These are phyloP conservation scores for Aspergillus caelatus DNA, from an alignment of 2,329 filamentous ascomycete genomes.

Conservation along the genomic window DNA sequence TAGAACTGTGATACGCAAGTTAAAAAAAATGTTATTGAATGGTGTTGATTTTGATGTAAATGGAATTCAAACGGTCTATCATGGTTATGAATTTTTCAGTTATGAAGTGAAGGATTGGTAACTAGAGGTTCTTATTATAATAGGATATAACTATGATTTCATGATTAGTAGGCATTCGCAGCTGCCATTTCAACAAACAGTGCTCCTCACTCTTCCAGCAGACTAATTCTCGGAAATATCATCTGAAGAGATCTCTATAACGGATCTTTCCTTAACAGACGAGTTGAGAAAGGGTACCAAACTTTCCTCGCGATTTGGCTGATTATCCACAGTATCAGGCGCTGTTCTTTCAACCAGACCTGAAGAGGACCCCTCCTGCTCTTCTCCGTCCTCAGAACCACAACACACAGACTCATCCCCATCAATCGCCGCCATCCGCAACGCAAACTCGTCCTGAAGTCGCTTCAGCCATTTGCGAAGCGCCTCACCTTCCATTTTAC, in stretches of 20 bases:
- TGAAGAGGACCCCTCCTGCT: neutral
- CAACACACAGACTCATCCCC: constrained; percentile 27
- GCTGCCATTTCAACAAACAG: neutral
- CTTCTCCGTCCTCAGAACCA: constrained; percentile 10
- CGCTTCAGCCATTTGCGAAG: constrained; percentile 66
- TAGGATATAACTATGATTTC: neutral
- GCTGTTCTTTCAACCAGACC: too few species aligned
- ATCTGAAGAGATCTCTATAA: neutral
- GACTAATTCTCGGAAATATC: neutral
- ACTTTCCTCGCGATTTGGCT: neutral
- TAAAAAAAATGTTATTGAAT: neutral
- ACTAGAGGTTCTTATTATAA: neutral
- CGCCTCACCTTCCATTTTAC: constrained; percentile 65
- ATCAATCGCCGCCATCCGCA: constrained; percentile 70
- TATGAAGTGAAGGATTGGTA: neutral
- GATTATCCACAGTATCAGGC: neutral
- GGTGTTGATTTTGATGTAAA: neutral
- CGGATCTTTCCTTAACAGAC: neutral
- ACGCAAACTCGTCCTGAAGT: constrained; percentile 74
- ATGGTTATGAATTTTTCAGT: neutral
- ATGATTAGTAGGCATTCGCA: neutral
- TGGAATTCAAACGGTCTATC: neutral
- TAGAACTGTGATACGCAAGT: neutral
- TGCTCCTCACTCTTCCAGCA: neutral
- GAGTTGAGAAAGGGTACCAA: too few species aligned